Base-by-base conservation (phyloP, 352 stramenopile species). In the Phytophthora sansomeana region DNA sequence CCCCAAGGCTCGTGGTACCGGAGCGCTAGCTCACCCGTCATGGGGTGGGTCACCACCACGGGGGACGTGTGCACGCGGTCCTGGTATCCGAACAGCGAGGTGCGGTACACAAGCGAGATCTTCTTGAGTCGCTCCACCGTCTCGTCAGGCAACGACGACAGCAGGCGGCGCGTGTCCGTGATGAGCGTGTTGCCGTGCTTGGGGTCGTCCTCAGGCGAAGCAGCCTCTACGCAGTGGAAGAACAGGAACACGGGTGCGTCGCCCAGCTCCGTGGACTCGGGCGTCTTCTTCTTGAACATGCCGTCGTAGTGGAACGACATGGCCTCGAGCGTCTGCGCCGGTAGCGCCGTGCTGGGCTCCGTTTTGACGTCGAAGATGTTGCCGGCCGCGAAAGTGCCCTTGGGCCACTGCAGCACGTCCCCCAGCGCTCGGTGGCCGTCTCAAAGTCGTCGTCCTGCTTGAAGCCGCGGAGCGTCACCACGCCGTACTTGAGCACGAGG, bases 241-340 rank as follows among this genome's bases (percentile, higher is more conserved):
- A 67, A 67, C 49, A 67, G 54, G 43, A 67, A 67, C 32, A 67
- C 50, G 59, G 59, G 50, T 19, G 58, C 16, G 16, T 67, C 59
- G 50, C 42, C 59, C 50, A 62, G 42, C 50, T 67, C 59, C 33
- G 42, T 67, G 24, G 44, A 53, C 35, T 63, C 60, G 43, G 60
- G 51, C 14, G 60, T 68, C 51, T 68, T 68, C 50, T 68, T 68
- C 51, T 68, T 68, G 51, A 68, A 58, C 60, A 68, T 68, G 29
- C 60, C 60, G 51, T 63, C 51, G 60, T 63, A 68, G 51, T 63
- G 60, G 51, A 63, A 68, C 42, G 59, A 61, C 59, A 67, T 51
- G 42, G 59, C 59, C 44, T 67, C 50, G 24, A 61, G 59, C 19
- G 50, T 67, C 35, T 67, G 59, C 30, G 51, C 59, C 8, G 59